phyloP scores from a whole-genome alignment of 2,329 filamentous ascomycete species.

The Fusarium sp. region DNA sequence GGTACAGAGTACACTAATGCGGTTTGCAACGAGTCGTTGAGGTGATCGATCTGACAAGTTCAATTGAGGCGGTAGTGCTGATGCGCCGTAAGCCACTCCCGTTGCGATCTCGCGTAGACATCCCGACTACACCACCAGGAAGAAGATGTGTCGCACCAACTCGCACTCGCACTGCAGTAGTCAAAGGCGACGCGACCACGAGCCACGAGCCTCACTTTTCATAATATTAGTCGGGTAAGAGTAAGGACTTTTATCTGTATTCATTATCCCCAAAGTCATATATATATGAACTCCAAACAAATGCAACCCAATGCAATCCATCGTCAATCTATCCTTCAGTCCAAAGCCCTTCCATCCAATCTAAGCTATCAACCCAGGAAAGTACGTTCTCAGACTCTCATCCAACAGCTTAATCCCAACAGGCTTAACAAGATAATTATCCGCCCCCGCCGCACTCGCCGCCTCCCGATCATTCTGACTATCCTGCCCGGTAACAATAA shows the following conservation, averaged over 20 bases:
- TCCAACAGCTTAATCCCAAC: constrained; percentile 40
- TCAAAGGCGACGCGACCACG: not conserved
- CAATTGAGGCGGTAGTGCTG: not conserved
- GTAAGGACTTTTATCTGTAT: not conserved
- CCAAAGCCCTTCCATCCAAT: not conserved
- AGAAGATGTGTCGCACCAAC: not conserved
- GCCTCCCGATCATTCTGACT: constrained; percentile 32
- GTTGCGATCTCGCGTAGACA: not conserved
- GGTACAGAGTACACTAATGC: no score
- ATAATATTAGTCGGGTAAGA: not conserved
- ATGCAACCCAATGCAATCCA: no score
- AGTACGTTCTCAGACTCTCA: constrained; percentile 23
- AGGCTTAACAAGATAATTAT: constrained; percentile 44
- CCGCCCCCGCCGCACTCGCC: constrained; percentile 36
- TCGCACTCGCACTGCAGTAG: not conserved
- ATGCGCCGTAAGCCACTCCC: not conserved
- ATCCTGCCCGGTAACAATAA: constrained; percentile 47
- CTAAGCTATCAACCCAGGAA: constrained; percentile 23
- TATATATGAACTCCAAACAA: not conserved
- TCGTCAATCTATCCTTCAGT: not conserved
- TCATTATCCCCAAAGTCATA: not conserved
- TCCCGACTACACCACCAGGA: not conserved
- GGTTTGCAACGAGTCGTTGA: no score
- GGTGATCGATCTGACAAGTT: not conserved
- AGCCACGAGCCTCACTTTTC: not conserved